These are phyloP conservation scores for Chrysanthemum lavandulifolium DNA, from an alignment of 129 eudicot species.

Conservation along the genomic window DNA sequence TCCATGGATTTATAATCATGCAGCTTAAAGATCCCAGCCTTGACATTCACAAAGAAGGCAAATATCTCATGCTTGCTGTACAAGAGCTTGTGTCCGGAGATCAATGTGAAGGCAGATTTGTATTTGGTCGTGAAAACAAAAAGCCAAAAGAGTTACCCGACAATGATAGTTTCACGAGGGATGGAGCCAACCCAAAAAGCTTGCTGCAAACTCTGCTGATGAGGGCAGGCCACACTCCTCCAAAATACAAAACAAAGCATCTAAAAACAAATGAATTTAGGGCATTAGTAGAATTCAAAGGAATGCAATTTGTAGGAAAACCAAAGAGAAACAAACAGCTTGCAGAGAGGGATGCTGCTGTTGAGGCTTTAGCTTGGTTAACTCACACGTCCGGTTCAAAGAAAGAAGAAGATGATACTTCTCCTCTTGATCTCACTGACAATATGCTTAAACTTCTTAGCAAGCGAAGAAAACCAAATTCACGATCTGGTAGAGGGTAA, in stretches of 20 bases:
- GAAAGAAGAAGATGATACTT: slow-evolving; percentile 42
- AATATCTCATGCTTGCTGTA: slow-evolving; percentile 89
- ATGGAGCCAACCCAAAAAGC: slow-evolving; percentile 92
- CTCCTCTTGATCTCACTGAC: slow-evolving; percentile 76
- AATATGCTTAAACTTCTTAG: slow-evolving; percentile 90
- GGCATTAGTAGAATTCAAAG: slow-evolving; percentile 92
- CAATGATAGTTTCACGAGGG: slow-evolving; percentile 64
- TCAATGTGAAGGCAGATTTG: slow-evolving; percentile 92
- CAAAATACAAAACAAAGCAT: slow-evolving; percentile 94
- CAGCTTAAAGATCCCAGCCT: slow-evolving; percentile 83
- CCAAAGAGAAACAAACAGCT: slow-evolving; percentile 83
- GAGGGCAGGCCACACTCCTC: slow-evolving; percentile 99
- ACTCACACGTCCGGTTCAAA: slow-evolving; percentile 69
- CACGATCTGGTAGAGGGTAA: slow-evolving; percentile 36
- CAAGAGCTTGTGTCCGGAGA: slow-evolving; percentile 91
- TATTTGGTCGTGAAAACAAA: slow-evolving; percentile 86
- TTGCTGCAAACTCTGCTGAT: slow-evolving; percentile 82
- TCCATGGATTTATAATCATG: slow-evolving; percentile 13
- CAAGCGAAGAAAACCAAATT: slow-evolving; percentile 57
- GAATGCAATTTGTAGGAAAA: slow-evolving; percentile 97
- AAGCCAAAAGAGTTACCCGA: slow-evolving; percentile 50
- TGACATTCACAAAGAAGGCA: slow-evolving; percentile 88
- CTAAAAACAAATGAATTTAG: slow-evolving; percentile 91
- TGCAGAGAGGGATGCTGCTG: slow-evolving; percentile 92
- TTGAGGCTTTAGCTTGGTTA: slow-evolving; percentile 93